These are phyloP conservation scores for Leccinum uliginosum DNA, from an alignment of 768 basidiomycete species.

Conservation along the genomic window DNA sequence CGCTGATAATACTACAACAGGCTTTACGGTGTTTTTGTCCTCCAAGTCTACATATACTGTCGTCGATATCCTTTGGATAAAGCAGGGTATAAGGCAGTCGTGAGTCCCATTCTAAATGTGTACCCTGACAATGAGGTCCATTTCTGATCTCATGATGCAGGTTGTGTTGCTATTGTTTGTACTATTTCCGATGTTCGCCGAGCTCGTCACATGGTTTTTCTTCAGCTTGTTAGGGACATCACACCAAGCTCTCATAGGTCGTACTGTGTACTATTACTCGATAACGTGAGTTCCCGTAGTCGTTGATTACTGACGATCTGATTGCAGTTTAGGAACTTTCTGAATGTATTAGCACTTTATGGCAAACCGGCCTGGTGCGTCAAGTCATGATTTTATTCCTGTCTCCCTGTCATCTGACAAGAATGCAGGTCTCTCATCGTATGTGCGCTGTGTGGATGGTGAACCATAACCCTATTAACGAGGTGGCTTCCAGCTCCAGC, in stretches of 20 bases:
- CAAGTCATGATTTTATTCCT: background rate
- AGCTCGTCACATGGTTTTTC: background rate
- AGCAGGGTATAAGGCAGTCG: slow-evolving; percentile 44
- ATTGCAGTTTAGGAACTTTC: slow-evolving; percentile 35
- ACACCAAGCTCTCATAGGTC: slow-evolving; percentile 49
- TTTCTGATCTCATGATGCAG: slow-evolving; percentile 17
- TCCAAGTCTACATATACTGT: slow-evolving; percentile 55
- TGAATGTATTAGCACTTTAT: slow-evolving; percentile 32
- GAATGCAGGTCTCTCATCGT: slow-evolving; percentile 46
- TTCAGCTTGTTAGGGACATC: slow-evolving; percentile 42
- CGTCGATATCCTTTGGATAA: slow-evolving; percentile 52
- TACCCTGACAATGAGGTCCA: background rate
- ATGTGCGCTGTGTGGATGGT: slow-evolving; percentile 19
- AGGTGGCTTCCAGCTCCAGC: slow-evolving; percentile 36
- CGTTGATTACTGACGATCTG: background rate
- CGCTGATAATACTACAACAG: slow-evolving; percentile 33
- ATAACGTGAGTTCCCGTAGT: slow-evolving; percentile 40
- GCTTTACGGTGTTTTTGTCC: slow-evolving; percentile 48
- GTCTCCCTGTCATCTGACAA: slow-evolving; percentile 9
- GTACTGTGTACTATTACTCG: slow-evolving; percentile 51
- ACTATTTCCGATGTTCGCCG: background rate
- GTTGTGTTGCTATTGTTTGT: slow-evolving; percentile 33
- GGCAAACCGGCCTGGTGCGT: slow-evolving; percentile 45
- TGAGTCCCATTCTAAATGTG: slow-evolving; percentile 30
- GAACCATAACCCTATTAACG: slow-evolving; percentile 7